Evolutionary conservation across 352 stramenopile species (phyloP), one percentile per base, ranked within the genome.

Genomic region (Phytophthora pisi): DNA sequence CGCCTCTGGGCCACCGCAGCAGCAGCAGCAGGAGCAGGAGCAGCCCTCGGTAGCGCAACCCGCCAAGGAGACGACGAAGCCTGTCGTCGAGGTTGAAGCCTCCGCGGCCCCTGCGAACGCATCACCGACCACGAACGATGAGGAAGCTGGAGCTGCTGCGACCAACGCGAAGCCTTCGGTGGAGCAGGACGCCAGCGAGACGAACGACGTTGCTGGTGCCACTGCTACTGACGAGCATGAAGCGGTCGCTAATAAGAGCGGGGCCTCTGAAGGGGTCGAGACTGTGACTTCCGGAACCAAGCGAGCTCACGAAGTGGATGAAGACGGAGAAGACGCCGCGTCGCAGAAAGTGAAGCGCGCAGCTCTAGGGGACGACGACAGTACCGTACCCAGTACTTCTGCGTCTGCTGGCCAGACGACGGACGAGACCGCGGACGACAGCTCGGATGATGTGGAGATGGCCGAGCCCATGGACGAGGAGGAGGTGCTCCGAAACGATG

Each of bases 381-480:
- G 38, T 24, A 11, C 18, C 4, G 52, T 56, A 4, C 50, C 53
- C 16, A 69, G 13, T 43, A 64, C 28, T 54, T 68, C 28, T 54
- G 42, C 61, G n/a, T 68, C 28, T 54, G 42, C 61, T 20, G 62
- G 38, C 4, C 63, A 74, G 64, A 68, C 52, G 10, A 70, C 61
- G 40, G 72, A 77, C 30, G 72, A 74, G 51, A 68, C 60, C 10
- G 60, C 72, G 16, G 62, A 46, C 10, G 68, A 82, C 28, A 76
- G 71, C 63, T 75, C 65, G 1, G 72, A 81, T 28, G 63, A 77
- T 42, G 61, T 71, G 10, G 75, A 80, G 30, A 81, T 77, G 75
- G 58, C 54, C 34, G 66, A 71, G 24, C 38, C 43, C 3, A 46
- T 60, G 23, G 53, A 70, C 28, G 57, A 75, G 13, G 54, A 77